Evolutionary conservation across 2,329 filamentous ascomycete genomes (phyloP), one percentile per base, ranked within the genome.

Genomic region (Tolypocladium sp.): DNA sequence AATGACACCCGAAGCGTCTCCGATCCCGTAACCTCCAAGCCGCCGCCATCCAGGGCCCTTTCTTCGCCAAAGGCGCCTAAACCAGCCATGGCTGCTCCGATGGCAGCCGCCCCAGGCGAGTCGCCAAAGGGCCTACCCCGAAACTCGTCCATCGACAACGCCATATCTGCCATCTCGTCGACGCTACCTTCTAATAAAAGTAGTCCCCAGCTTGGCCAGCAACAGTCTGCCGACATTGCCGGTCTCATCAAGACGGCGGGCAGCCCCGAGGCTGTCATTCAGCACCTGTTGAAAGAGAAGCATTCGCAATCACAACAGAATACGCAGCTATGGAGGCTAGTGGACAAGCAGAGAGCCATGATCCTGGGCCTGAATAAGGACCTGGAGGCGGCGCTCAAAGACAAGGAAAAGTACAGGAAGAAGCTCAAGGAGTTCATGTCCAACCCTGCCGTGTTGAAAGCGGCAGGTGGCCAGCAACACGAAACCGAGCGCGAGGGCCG

Each of bases 341-440:
- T 99, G 56, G 93, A 97, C 72, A 97, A 99, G 77, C 94, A 99
- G 73, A 83, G 93, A 62, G 86, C 91, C 20, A 92, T 99, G 86
- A 92, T 99, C 58, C 75, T 96, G 25, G 93, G 92, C 9, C 80
- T 99, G 63, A 97, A 97, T 70, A 96, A 94, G 72, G 94, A 99
- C 70, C 78, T 99, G 15, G 93, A 97, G 73, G 85, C 90, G 57
- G 87, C 92, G 1, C 74, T 96, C 63, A 96, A 96, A 71, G 94
- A 97, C 66, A 97, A 97, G 74, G 93, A 97, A 65, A 88, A 89
- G 66, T 97, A 97, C 70, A 86, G 90, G 67, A 92, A 88, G 73
- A 96, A 94, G 73, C 72, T 96, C 51, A 96, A 96, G 73, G 92
- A 97, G 59, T 73, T 84, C 10, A 72, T 86, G 67, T 72, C 79